Percentiles rank a stretch among this genome's conserved stretches.
Conservation (phyloP, 2,329 filamentous ascomycete species). For the Pyrenophora tritici-repentis region DNA sequence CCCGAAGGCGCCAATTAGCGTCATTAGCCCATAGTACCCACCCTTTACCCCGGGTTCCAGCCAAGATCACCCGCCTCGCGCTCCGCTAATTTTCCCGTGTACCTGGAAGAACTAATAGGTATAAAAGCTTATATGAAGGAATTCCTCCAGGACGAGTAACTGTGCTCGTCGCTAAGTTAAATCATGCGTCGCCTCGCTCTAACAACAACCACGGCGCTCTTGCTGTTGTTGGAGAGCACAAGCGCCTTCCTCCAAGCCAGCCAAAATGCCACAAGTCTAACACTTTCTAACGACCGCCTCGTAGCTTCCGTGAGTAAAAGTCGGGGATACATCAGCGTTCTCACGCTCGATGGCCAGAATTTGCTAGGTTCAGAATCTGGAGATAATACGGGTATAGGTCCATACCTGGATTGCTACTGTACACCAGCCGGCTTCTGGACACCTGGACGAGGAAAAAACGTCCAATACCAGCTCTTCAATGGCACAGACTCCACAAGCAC, state of each 20-base stretch:
- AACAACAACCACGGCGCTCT: conserved; percentile 9
- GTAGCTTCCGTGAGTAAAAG: conserved; percentile 52
- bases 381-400: conserved; percentile 47
- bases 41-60: conserved; percentile 23
- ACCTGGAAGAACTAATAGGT: conserved; percentile 4
- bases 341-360: conserved; percentile 54
- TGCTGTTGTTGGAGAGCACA: conserved; percentile 17
- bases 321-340: conserved; percentile 49
- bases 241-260: conserved; percentile 24
- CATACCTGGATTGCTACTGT: conserved; percentile 38
- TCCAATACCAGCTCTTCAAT: conserved; percentile 55
- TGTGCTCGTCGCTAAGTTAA: background rate
- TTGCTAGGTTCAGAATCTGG: conserved; percentile 25
- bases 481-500: conserved; percentile 58
- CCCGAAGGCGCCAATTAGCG: conserved; percentile 22
- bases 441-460: conserved; percentile 56
- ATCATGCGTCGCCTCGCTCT: conserved; percentile 21
- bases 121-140: conserved; percentile 14
- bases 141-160: background rate
- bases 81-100: conserved; percentile 27
- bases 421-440: conserved; percentile 64
- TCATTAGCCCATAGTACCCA: conserved; percentile 10
- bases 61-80: conserved; percentile 12
- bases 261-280: conserved; percentile 34
- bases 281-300: conserved; percentile 53